Evolutionary conservation across 306 rosid genomes (phyloP).

Genomic region (Malus asiatica): DNA sequence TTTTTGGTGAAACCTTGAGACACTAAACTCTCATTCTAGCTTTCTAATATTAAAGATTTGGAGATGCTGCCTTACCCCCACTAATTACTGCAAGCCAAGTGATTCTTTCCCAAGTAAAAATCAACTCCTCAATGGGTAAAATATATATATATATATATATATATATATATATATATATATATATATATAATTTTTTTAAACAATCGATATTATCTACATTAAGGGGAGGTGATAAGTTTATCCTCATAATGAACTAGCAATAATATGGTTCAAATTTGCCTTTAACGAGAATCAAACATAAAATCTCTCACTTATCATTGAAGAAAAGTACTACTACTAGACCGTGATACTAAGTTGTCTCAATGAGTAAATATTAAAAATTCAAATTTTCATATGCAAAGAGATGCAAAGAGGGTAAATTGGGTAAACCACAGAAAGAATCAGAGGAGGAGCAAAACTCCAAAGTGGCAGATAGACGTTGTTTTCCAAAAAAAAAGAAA

Average conservation of each 20-base stretch:
- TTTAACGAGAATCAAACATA: no score
- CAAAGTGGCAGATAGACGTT: slow-evolving; percentile 7
- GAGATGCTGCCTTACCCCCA: no score
- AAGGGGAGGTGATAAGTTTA: rapidly evolving
- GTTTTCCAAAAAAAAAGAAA: no score
- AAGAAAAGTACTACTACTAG: no score
- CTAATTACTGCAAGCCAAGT: not conserved
- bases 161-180: not conserved
- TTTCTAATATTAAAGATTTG: no score
- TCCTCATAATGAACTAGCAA: no score
- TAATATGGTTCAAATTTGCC: no score
- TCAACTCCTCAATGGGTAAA: not conserved
- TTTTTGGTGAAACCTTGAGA: no score
- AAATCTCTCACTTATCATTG: rapidly evolving
- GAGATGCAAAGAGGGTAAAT: not conserved
- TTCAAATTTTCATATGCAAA: not conserved
- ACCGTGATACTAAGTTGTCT: no score
- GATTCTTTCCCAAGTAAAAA: not conserved
- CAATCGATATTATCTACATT: no score
- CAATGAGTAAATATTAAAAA: not conserved
- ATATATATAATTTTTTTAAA: not conserved
- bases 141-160: not conserved
- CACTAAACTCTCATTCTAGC: no score
- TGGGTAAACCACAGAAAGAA: not conserved
- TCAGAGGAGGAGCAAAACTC: not conserved